A percentile compares a stretch with the other conserved stretches of the same genome.
These are phyloP conservation scores for Fraxinus paxiana DNA, from an alignment of 305 asterid genomes.

Conservation along the genomic window DNA sequence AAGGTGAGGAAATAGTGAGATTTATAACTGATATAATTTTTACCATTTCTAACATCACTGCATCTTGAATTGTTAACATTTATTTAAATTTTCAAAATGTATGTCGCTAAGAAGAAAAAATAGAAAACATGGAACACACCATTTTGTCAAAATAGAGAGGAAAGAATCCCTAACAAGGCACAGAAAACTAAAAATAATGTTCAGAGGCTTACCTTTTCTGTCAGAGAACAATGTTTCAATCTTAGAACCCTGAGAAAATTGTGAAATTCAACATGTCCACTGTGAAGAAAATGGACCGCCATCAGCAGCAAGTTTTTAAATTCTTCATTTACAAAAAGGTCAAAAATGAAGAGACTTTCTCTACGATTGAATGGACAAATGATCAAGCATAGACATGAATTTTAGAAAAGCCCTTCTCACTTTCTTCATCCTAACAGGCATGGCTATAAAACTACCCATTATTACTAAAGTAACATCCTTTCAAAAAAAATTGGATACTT, in stretches of 20 bases:
- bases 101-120: background rate
- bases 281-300: constrained; percentile 23
- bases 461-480: background rate
- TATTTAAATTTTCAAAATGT: background rate
- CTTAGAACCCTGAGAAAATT: constrained; percentile 64
- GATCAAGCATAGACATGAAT: background rate
- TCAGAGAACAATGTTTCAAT: constrained; percentile 65
- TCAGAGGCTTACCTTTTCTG: constrained; percentile 56
- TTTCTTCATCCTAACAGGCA: background rate
- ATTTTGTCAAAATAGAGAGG: constrained; percentile 11
- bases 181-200: background rate
- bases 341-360: background rate
- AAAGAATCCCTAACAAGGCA: constrained; percentile 4
- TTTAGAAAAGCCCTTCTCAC: background rate
- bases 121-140: background rate
- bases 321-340: background rate
- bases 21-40: background rate
- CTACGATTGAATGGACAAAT: background rate
- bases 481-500: background rate
- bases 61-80: background rate
- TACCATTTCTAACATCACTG: background rate
- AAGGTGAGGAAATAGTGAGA: background rate
- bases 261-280: constrained; percentile 66
- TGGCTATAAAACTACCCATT: background rate
- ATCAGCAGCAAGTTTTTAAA: constrained; percentile 24